These are phyloP conservation scores for Ormosia semicastrata DNA, from an alignment of 306 rosid species.

Conservation along the genomic window DNA sequence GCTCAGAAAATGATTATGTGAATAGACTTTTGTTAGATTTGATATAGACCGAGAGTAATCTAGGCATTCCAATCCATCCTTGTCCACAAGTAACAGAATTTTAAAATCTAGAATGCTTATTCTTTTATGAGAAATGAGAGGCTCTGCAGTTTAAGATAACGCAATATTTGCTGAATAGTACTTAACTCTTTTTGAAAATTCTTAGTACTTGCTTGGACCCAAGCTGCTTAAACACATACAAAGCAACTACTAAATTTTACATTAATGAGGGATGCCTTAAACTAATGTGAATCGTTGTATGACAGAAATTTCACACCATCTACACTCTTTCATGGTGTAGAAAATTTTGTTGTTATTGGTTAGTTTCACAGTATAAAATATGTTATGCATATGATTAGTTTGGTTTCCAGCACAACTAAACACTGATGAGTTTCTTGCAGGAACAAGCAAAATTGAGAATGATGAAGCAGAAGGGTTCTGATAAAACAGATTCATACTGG, in stretches of 20 bases:
- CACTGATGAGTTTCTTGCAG: slow-evolving; percentile 39
- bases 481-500: slow-evolving; percentile 61
- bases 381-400: not conserved
- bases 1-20: too few species aligned
- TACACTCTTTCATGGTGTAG: not conserved
- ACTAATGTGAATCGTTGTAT: not conserved
- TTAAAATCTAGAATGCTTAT: too few species aligned
- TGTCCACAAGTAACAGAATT: too few species aligned
- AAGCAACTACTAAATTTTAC: not conserved
- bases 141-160: not conserved
- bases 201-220: not conserved
- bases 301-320: not conserved
- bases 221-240: not conserved
- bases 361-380: not conserved
- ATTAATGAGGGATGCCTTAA: not conserved
- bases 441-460: slow-evolving; percentile 70
- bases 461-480: slow-evolving; percentile 70
- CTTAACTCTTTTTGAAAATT: not conserved
- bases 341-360: not conserved
- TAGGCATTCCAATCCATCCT: too few species aligned
- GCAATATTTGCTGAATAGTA: not conserved
- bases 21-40: too few species aligned
- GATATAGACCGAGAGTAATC: too few species aligned
- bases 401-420: not conserved
- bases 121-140: too few species aligned